Base-by-base conservation (phyloP, 441 rosid species). In the Erodium trifolium region DNA sequence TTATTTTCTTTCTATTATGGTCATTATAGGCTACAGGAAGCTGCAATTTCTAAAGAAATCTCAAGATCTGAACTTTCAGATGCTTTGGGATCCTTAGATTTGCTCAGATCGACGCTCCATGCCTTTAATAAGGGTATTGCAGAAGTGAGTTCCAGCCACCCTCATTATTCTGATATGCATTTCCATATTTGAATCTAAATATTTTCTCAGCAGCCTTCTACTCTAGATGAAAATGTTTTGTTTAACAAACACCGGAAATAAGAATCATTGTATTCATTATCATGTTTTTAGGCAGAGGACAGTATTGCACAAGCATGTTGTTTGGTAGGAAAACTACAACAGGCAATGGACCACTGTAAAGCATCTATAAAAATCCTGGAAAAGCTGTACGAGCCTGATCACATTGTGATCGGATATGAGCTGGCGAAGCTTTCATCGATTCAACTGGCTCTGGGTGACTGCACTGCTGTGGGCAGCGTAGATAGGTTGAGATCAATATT, bases 321-420 rank as follows among this genome's bases (percentile, higher is more conserved):
- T 80, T 67, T 78, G 64, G 75, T 78, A 29, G 90, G 91, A 72
- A 92, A 87, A 72, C 72, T 86, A 14, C 75, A 73, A 67, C 72
- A 81, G 41, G 92, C 96, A 64, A 71, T 73, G 76, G 76, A 78
- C 76, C 95, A 86, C 63, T 88, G 97, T 83, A 78, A 78, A 80
- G 84, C 86, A 4, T 87, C 98, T 17, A 80, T 85, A 41, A 73
- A 84, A 95, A 88, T 92, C 74, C 80, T 90, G 69, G 87, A 82
- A 78, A 83, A 60, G 77, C 82, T 92, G 31, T 90, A 90, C 67
- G 86, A 78, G 65, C 78, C 68, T 18, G 76, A 79, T 79, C 92
- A 87, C 76, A 84, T 90, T 35, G 91, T 80, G 63, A 85, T 88
- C 72, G 98, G 87, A 79, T 77, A 87, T 67, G 98, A 92, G 78